Percentiles rank a stretch among this genome's conserved stretches.
phyloP scores from a whole-genome alignment of 1,139 yeast species.

The Lodderomyces pseudojiufengensis region DNA sequence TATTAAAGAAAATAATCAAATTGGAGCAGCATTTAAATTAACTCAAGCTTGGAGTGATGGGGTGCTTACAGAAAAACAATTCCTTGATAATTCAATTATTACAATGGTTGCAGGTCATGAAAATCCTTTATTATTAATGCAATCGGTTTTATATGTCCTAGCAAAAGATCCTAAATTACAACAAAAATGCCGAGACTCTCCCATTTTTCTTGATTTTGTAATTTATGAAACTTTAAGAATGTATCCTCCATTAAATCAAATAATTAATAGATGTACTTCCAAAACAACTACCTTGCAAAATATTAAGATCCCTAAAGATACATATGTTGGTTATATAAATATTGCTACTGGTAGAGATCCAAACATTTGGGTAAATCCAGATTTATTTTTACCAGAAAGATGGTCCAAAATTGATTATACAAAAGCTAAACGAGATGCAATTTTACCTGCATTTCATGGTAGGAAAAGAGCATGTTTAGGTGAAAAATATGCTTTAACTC shows the following conservation, averaged over 20 bases:
- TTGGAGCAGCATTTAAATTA: slow-evolving; percentile 24
- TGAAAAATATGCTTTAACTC: slow-evolving; percentile 53
- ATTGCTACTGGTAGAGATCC: slow-evolving; percentile 53
- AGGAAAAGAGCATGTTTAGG: slow-evolving; percentile 61
- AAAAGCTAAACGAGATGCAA: slow-evolving; percentile 41
- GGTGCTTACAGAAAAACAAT: slow-evolving; percentile 41
- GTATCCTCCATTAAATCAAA: slow-evolving; percentile 58
- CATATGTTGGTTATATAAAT: slow-evolving; percentile 56
- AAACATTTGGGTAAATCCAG: slow-evolving; percentile 51
- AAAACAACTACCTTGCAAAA: slow-evolving; percentile 28
- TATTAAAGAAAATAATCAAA: slow-evolving; percentile 9
- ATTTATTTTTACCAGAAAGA: slow-evolving; percentile 48
- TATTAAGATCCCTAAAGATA: slow-evolving; percentile 51
- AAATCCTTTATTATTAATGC: slow-evolving; percentile 53
- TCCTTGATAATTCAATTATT: slow-evolving; percentile 55
- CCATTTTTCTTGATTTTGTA: slow-evolving; percentile 24
- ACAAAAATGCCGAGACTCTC: slow-evolving; percentile 6
- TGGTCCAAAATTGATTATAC: slow-evolving; percentile 52
- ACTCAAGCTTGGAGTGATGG: slow-evolving; percentile 35
- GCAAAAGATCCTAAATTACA: slow-evolving; percentile 42
- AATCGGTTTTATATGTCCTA: slow-evolving; percentile 46
- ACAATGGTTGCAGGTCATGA: slow-evolving; percentile 62
- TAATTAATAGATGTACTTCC: slow-evolving; percentile 50
- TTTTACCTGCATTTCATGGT: slow-evolving; percentile 58
- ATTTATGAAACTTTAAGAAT: slow-evolving; percentile 51